phyloP scores from a whole-genome alignment of 441 rosid species.

The Adansonia gregorii region DNA sequence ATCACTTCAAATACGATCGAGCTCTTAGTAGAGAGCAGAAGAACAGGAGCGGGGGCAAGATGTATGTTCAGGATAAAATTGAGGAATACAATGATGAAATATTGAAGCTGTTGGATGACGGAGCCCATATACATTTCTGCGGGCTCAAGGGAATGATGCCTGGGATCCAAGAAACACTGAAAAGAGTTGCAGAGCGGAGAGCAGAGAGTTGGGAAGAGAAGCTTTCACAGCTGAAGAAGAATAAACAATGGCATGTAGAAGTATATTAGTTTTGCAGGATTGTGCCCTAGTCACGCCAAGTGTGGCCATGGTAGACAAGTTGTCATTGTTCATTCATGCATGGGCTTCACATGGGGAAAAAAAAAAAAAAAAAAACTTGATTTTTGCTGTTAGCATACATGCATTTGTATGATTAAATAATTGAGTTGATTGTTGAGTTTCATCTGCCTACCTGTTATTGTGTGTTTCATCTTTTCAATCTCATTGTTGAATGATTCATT shows the following conservation, averaged over 20 bases:
- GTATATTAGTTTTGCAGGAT: slow-evolving; percentile 57
- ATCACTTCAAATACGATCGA: slow-evolving; percentile 76
- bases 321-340: slow-evolving; percentile 15
- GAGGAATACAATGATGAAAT: slow-evolving; percentile 91
- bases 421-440: slow-evolving; percentile 15
- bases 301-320: slow-evolving; percentile 4
- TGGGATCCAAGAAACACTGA: slow-evolving; percentile 86
- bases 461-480: neutral
- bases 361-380: neutral
- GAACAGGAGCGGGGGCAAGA: slow-evolving; percentile 89
- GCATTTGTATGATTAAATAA: slow-evolving; percentile 29
- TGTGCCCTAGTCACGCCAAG: neutral
- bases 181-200: slow-evolving; percentile 82
- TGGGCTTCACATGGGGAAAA: neutral
- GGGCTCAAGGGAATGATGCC: slow-evolving; percentile 99
- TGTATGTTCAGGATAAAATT: slow-evolving; percentile 97
- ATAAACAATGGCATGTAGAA: slow-evolving; percentile 98
- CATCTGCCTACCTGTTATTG: neutral
- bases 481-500: neutral
- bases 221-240: slow-evolving; percentile 94
- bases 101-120: slow-evolving; percentile 78
- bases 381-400: slow-evolving; percentile 15
- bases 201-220: slow-evolving; percentile 96
- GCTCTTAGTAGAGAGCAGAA: slow-evolving; percentile 91
- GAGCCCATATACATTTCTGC: slow-evolving; percentile 96